Evolutionary conservation across 1,284 basidiomycete species (phyloP).

Genomic region (Cutaneotrichosporon cavernicola): DNA sequence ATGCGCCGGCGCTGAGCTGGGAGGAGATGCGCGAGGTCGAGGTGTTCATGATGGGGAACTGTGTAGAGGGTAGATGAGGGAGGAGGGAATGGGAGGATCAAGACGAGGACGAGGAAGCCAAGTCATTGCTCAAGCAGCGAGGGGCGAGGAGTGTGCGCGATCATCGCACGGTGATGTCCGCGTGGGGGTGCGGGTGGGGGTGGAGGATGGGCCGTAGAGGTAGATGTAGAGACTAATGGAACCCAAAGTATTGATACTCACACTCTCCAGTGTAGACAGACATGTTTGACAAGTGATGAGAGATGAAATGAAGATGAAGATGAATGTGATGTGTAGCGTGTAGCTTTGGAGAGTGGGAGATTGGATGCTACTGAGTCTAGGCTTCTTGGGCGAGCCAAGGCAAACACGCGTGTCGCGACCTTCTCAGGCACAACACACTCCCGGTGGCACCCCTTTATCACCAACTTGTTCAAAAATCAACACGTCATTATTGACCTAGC

Average conservation of each 20-base stretch:
- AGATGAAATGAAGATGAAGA: neutral
- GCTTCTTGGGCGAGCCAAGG: neutral
- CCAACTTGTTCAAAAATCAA: neutral
- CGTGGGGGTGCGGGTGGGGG: neutral
- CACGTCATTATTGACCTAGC: neutral
- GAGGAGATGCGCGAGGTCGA: neutral
- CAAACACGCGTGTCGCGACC: constrained; percentile 1
- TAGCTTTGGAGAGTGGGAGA: no score
- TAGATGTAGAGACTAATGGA: no score
- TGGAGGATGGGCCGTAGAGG: neutral
- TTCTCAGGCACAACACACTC: neutral
- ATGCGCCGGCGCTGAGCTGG: neutral
- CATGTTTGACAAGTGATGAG: constrained; percentile 26
- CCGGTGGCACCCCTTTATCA: neutral
- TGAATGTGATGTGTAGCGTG: neutral
- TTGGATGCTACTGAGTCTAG: no score
- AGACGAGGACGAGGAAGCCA: neutral
- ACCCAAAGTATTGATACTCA: constrained; percentile 23
- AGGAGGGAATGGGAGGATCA: neutral
- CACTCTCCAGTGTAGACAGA: constrained; percentile 49
- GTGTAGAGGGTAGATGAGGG: neutral
- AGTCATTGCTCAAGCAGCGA: neutral
- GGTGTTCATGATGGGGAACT: neutral
- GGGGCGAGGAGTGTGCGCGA: constrained; percentile 5
- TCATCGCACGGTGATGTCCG: constrained; percentile 1